Evolutionary conservation across 2,329 filamentous ascomycete species (phyloP).

Genomic region (Colletotrichum gloeosporioides): DNA sequence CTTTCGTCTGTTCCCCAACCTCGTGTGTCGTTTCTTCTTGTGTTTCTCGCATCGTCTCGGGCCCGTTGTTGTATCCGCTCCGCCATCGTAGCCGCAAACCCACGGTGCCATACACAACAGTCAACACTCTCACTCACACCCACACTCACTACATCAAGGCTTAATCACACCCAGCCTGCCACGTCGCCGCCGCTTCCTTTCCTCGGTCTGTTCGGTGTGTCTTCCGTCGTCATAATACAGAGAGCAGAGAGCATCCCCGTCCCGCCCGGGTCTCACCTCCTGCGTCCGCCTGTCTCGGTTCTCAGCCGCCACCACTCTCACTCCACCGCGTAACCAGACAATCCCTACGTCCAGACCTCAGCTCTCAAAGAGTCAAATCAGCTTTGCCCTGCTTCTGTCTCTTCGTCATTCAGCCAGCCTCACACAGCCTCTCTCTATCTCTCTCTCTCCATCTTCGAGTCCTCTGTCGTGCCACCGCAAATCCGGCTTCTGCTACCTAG

Average conservation of each 20-base stretch:
- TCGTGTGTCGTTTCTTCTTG: slow-evolving; percentile 9
- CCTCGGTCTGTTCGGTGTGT: background rate
- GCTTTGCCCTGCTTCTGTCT: background rate
- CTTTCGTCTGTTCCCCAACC: slow-evolving; percentile 6
- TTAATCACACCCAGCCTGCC: background rate
- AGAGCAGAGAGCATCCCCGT: background rate
- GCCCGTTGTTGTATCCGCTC: background rate
- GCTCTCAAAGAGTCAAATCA: background rate
- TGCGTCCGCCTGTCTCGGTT: slow-evolving; percentile 9
- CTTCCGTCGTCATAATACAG: slow-evolving; percentile 2
- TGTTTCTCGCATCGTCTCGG: slow-evolving; percentile 9
- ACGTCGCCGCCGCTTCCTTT: slow-evolving; percentile 1
- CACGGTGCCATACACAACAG: background rate
- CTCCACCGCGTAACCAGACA: background rate
- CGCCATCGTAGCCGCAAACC: background rate
- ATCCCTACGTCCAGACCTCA: background rate
- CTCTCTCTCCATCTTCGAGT: background rate
- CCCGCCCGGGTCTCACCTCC: slow-evolving; percentile 1
- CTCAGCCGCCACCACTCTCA: slow-evolving; percentile 10
- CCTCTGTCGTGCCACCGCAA: background rate
- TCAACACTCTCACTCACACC: background rate
- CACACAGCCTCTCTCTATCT: background rate
- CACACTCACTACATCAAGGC: background rate
- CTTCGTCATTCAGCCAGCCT: background rate
- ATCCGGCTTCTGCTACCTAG: background rate